Evolutionary conservation across 2,329 filamentous ascomycete species (phyloP), one percentile per base, ranked within the genome.

Genomic region (Penicillium polonicum): DNA sequence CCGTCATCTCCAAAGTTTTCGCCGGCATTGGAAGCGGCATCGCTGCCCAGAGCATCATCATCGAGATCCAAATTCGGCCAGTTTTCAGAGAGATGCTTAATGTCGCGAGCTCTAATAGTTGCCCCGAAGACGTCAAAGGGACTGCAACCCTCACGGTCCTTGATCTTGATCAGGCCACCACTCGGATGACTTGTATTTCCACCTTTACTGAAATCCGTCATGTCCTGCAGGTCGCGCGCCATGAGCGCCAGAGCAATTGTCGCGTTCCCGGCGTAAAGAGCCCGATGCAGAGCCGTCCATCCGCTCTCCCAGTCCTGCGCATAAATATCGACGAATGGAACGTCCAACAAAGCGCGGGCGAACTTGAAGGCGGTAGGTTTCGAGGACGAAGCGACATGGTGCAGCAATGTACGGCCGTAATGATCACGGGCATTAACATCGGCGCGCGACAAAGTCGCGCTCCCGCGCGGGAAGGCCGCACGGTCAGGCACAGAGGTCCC

Each of bases 221-320:
- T 82, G 67, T 92, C 86, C 38, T 82, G 83, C 23, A 87, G 81
- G 71, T 97, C 93, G 64, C 88, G 88, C 51, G 88, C 85, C 62
- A 99, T 80, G 33, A 99, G 85, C 21, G 91, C 80, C 46, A 91
- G 86, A 3, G 94, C 94, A 64, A 96, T 88, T 7, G 90, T 87
- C 50, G 94, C 86, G 69, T 97, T 97, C 46, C 93, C 93, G 66
- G 88, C 86, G 72, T 97, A 97, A 42, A 97, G 81, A 8, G 92
- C 91, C 67, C 94, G 85, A 71, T 99, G 94, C 39, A 99, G 81
- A 38, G 92, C 88, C 60, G 96, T 99, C 94, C 94, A 99, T 44
- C 92, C 93, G 74, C 89, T 97, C 74, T 99, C 94, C 8, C 82
- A 80, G 73, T 99, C 94, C 72, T 96, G 92, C 2, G 83, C 80